Conservation (phyloP, 148 eudicot genomes). For the Limonium bicolor region DNA sequence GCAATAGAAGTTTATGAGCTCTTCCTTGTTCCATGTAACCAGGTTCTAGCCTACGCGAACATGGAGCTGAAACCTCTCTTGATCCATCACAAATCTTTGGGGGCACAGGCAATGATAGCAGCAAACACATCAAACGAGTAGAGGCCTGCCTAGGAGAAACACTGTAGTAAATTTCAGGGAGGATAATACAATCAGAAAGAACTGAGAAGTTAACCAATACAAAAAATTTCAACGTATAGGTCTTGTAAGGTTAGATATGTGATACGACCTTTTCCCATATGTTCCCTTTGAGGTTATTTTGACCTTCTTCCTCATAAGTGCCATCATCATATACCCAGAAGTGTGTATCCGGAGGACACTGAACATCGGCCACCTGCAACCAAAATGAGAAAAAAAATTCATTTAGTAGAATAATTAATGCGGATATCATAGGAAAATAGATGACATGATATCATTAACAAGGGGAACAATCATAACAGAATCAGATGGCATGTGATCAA, state of each 20-base stretch:
- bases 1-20: conserved; percentile 68
- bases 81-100: conserved; percentile 32
- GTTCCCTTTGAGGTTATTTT: conserved; percentile 85
- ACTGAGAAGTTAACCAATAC: not conserved
- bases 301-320: conserved; percentile 98
- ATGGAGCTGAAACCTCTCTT: conserved; percentile 42
- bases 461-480: too few relatives aligned
- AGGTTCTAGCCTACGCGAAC: conserved; percentile 27
- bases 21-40: conserved; percentile 55
- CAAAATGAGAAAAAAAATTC: conserved; percentile 3
- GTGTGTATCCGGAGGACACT: conserved; percentile 97
- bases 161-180: not conserved
- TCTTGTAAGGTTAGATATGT: conserved; percentile 4
- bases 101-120: conserved; percentile 76
- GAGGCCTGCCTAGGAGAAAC: conserved; percentile 59
- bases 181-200: not conserved
- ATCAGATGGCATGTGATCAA: too few relatives aligned
- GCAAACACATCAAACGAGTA: conserved; percentile 67
- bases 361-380: conserved; percentile 85
- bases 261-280: conserved; percentile 81
- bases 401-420: too few relatives aligned
- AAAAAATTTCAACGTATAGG: too few relatives aligned
- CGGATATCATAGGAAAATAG: too few relatives aligned
- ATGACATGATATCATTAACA: too few relatives aligned
- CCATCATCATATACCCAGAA: conserved; percentile 99